Conservation (phyloP, 371 early-diverging fungal species). For the Neoconidiobolus thromboides region DNA sequence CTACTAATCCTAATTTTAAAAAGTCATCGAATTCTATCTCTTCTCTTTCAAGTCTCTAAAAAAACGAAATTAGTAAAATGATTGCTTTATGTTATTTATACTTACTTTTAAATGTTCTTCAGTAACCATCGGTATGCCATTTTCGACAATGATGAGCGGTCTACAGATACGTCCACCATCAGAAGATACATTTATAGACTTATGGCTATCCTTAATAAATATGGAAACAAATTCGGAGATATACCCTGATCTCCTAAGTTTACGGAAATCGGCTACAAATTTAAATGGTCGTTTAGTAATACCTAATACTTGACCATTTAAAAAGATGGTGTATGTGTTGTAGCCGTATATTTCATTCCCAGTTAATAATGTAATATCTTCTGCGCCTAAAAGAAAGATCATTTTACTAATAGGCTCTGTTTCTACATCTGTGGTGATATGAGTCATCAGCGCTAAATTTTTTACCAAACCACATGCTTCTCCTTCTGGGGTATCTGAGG, state of each 20-base stretch:
- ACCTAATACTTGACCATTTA: constrained; percentile 88
- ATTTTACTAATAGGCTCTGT: constrained; percentile 57
- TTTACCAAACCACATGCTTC: constrained; percentile 99
- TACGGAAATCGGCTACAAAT: constrained; percentile 70
- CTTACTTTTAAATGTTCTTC: constrained; percentile 44
- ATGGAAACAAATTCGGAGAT: constrained; percentile 89
- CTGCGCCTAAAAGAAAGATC: constrained; percentile 66
- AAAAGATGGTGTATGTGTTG: constrained; percentile 59
- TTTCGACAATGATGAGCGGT: constrained; percentile 93
- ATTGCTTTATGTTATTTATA: constrained; percentile 3
- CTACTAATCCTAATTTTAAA: constrained; percentile 81
- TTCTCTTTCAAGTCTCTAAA: constrained; percentile 28
- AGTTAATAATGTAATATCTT: constrained; percentile 66
- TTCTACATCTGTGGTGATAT: constrained; percentile 94
- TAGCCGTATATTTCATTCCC: constrained; percentile 64
- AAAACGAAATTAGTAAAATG: background rate
- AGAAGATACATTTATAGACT: constrained; percentile 82
- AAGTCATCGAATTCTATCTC: constrained; percentile 77
- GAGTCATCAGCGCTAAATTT: constrained; percentile 97
- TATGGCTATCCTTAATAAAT: constrained; percentile 66
- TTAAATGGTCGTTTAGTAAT: constrained; percentile 54
- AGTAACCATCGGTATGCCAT: constrained; percentile 45
- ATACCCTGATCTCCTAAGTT: constrained; percentile 65
- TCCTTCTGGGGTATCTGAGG: constrained; percentile 99
- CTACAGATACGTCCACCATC: constrained; percentile 98